These are phyloP conservation scores for Mucor piriformis DNA, from an alignment of 371 early-diverging fungal genomes.

Conservation along the genomic window DNA sequence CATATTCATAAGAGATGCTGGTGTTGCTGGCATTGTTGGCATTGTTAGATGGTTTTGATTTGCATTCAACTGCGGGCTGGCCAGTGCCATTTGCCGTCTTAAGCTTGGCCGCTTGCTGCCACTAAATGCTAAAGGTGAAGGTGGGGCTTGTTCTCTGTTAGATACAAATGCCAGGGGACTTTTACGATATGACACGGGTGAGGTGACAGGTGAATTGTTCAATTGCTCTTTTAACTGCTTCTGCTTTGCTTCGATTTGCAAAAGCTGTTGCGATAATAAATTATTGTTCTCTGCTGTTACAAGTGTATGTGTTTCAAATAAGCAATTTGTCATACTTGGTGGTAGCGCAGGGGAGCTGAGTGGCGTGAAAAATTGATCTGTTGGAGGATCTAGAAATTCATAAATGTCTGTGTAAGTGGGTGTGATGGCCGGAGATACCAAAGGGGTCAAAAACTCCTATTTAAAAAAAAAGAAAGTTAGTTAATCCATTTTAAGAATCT, in stretches of 20 bases:
- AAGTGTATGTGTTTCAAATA: neutral
- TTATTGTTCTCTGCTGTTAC: no score
- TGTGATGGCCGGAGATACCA: constrained; percentile 67
- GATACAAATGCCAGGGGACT: constrained; percentile 10
- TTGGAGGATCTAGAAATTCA: constrained; percentile 15
- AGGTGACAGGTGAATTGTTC: constrained; percentile 5
- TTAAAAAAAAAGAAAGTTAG: neutral
- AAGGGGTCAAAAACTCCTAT: constrained; percentile 54
- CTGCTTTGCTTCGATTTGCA: constrained; percentile 18
- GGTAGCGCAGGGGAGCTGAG: constrained; percentile 52
- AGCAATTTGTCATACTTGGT: neutral
- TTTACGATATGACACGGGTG: constrained; percentile 10
- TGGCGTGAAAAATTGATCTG: constrained; percentile 58
- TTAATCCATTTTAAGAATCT: neutral
- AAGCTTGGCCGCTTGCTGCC: constrained; percentile 3
- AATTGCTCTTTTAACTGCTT: constrained; percentile 13
- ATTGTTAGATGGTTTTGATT: neutral
- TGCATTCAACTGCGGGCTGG: constrained; percentile 12
- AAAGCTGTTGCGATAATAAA: constrained; percentile 14
- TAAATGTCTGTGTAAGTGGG: constrained; percentile 43
- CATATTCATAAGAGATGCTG: constrained; percentile 57
- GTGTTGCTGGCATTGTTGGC: constrained; percentile 48
- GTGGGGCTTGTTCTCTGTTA: constrained; percentile 2
- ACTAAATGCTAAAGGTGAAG: constrained; percentile 12
- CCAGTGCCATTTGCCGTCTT: constrained; percentile 11